Evolutionary conservation across 176 grass and related monocot genomes (phyloP).

Genomic region (Oryza australiensis): DNA sequence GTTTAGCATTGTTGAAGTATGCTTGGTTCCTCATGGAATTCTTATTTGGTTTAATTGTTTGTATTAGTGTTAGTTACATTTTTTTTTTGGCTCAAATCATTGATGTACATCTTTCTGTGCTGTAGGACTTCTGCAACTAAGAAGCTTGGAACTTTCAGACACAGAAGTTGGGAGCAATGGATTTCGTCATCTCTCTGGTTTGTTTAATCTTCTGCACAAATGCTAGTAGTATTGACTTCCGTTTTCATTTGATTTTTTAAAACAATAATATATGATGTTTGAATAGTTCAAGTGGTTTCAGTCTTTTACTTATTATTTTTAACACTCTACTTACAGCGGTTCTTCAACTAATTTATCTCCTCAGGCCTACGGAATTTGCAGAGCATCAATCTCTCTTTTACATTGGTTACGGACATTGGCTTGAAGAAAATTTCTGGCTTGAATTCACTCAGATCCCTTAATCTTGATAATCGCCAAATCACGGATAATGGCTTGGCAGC

Average conservation of each 20-base stretch:
- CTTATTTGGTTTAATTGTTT: neutral
- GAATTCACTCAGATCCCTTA: slow-evolving; percentile 69
- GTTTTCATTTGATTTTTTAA: neutral
- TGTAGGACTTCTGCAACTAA: slow-evolving; percentile 76
- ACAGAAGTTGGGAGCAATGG: slow-evolving; percentile 89
- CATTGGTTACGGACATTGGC: slow-evolving; percentile 68
- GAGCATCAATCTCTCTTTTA: slow-evolving; percentile 88
- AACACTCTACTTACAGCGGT: neutral
- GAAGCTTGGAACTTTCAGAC: slow-evolving; percentile 85
- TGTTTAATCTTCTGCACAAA: slow-evolving; percentile 42
- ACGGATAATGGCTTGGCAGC: slow-evolving; percentile 81
- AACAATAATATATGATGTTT: neutral
- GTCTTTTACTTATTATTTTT: neutral
- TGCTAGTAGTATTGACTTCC: neutral
- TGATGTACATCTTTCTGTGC: slow-evolving; percentile 9
- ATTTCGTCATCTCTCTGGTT: slow-evolving; percentile 88
- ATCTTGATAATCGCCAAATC: slow-evolving; percentile 88
- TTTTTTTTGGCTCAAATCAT: slow-evolving; percentile 22
- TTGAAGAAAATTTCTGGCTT: slow-evolving; percentile 83
- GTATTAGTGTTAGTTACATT: neutral
- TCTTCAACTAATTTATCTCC: slow-evolving; percentile 21
- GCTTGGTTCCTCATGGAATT: neutral
- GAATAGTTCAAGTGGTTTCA: neutral
- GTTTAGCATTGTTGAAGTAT: slow-evolving; percentile 1
- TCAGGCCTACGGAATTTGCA: slow-evolving; percentile 74